phyloP scores from a whole-genome alignment of 2,329 filamentous ascomycete species.

The Phialemoniopsis sp. region DNA sequence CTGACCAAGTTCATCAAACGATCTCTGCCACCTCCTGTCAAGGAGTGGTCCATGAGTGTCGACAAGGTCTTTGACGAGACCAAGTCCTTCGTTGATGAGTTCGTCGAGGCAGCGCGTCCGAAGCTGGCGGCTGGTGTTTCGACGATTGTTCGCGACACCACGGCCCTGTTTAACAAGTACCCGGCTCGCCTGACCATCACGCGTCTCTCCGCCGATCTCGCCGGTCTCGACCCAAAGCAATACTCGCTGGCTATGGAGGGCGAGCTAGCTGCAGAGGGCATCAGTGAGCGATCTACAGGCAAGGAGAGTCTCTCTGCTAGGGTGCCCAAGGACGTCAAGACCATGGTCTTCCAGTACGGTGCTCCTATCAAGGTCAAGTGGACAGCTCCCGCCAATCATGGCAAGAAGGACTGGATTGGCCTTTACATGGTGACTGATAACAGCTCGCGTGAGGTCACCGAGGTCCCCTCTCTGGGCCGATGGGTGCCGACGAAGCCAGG shows the following conservation, averaged over 20 bases:
- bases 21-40: constrained; percentile 77
- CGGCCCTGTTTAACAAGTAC: constrained; percentile 82
- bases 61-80: constrained; percentile 85
- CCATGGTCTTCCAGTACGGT: constrained; percentile 81
- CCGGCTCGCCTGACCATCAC: constrained; percentile 83
- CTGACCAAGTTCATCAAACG: constrained; percentile 87
- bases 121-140: constrained; percentile 84
- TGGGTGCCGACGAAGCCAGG: constrained; percentile 81
- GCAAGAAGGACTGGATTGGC: constrained; percentile 91
- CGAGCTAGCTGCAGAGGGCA: constrained; percentile 44
- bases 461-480: constrained; percentile 79
- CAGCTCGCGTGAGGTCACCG: constrained; percentile 75
- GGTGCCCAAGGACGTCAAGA: constrained; percentile 66
- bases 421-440: constrained; percentile 97
- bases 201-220: constrained; percentile 72
- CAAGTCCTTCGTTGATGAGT: constrained; percentile 84
- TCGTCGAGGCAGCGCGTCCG: constrained; percentile 79
- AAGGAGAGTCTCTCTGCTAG: constrained; percentile 71
- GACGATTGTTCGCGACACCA: constrained; percentile 83
- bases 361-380: constrained; percentile 85
- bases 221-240: constrained; percentile 72
- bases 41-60: constrained; percentile 79
- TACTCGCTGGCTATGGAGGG: constrained; percentile 77
- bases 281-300: constrained; percentile 59
- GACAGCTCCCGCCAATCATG: constrained; percentile 83